Percentiles rank a stretch among this genome's conserved stretches.
phyloP scores from a whole-genome alignment of 331 rosid genomes.

The Pyrus hybrid region DNA sequence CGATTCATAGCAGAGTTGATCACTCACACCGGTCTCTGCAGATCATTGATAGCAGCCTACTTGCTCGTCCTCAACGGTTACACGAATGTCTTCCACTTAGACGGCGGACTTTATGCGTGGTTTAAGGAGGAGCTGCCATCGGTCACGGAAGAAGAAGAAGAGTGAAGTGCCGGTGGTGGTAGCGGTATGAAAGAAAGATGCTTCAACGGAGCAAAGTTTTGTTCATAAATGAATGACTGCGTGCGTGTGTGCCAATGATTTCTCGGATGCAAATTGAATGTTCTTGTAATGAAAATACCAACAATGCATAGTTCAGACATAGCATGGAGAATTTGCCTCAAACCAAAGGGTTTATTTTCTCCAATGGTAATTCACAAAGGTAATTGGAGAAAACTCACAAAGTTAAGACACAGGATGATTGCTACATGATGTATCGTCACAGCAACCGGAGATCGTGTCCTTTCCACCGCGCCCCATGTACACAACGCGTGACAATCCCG shows the following conservation, averaged over 20 bases:
- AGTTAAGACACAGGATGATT: background rate
- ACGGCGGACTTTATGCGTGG: constrained; percentile 90
- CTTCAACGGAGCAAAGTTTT: background rate
- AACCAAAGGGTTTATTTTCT: constrained; percentile 9
- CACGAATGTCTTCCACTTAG: constrained; percentile 79
- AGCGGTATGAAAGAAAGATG: background rate
- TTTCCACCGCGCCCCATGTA: constrained; percentile 20
- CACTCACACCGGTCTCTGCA: constrained; percentile 10
- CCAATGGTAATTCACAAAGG: constrained; percentile 11
- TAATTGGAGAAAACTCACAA: constrained; percentile 3
- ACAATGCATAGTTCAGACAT: background rate
- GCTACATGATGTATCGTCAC: background rate
- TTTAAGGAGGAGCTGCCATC: constrained; percentile 63
- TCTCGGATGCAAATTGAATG: constrained; percentile 3
- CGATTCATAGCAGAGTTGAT: background rate
- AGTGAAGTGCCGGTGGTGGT: background rate
- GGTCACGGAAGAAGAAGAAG: constrained; percentile 42
- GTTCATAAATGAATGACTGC: constrained; percentile 4
- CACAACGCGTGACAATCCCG: constrained; percentile 19
- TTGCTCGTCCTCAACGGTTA: constrained; percentile 82
- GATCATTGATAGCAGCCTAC: constrained; percentile 99
- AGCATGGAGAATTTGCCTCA: no score
- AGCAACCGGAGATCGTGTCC: constrained; percentile 4
- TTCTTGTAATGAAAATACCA: background rate
- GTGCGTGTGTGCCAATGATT: background rate